Evolutionary conservation across 768 basidiomycete species (phyloP), one percentile per base, ranked within the genome.

Genomic region (Termitomyces sp.): DNA sequence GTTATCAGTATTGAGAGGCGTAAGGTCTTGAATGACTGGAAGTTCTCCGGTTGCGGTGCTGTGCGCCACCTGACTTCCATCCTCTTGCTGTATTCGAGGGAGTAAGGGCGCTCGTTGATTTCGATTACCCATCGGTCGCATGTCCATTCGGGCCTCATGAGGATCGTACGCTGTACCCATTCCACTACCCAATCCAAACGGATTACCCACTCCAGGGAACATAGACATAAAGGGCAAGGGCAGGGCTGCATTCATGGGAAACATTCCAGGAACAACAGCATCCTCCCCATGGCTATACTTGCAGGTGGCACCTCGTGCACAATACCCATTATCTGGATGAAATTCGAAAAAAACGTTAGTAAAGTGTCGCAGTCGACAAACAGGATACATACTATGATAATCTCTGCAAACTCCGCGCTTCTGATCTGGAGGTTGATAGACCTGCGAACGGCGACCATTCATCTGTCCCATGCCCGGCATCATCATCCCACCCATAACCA

Each of bases 241-340:
- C 57, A 74, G 72, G 9, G 67, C 66, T 9, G 74, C 74, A 35
- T 75, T 76, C 76, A 85, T 77, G 30, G 82, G 77, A 64, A 85
- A 88, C 32, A 92, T 68, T 0, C 80, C 82, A 0, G 89, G 91
- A 9, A 90, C 76, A 51, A 91, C 84, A 32, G 92, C 90, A 67
- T 95, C 92, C 1, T 92, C 91, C 38, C 91, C 93, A 65, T 98
- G 95, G 59, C 90, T 93, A 72, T 85, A 98, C 68, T 92, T 94
- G 79, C 95, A 98, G 59, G 81, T 80, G 20, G 82, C 86, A 48
- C 95, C 95, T 33, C 94, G 85, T 42, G 90, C 83, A 65, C 95
- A 98, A 73, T 87, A 97, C 1, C 95, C 95, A 58, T 86, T 86
- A 68, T 95, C 95, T 98, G 38, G 8, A 16, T 28, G n/a, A n/a